These are phyloP conservation scores for Apiospora sp. DNA, from an alignment of 2,329 filamentous ascomycete species.

Conservation along the genomic window DNA sequence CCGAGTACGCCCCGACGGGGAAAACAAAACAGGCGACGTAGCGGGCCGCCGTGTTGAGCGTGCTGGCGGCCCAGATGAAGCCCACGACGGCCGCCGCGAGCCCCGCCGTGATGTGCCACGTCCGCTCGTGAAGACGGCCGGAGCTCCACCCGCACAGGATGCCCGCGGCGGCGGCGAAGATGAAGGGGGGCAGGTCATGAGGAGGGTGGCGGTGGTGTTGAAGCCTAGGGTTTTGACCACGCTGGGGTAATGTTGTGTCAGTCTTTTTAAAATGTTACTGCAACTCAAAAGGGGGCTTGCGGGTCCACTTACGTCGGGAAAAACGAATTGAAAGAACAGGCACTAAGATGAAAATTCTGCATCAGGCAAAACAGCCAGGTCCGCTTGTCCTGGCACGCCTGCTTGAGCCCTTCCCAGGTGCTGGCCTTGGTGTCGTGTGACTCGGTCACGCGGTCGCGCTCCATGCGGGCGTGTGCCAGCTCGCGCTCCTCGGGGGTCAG, in stretches of 20 bases:
- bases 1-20: conserved; percentile 50
- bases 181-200: conserved; percentile 24
- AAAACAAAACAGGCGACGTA: conserved; percentile 53
- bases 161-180: conserved; percentile 13
- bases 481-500: conserved; percentile 55
- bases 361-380: conserved; percentile 62
- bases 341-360: conserved; percentile 63
- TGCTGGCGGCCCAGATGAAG: conserved; percentile 39
- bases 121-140: conserved; percentile 25
- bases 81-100: conserved; percentile 23
- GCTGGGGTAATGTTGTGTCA: background rate
- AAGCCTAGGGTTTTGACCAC: conserved; percentile 25
- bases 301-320: conserved; percentile 44
- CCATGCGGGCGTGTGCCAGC: conserved; percentile 56
- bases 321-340: conserved; percentile 57
- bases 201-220: conserved; percentile 22
- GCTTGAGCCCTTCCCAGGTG: conserved; percentile 56
- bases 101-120: conserved; percentile 18
- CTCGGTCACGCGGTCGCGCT: conserved; percentile 59
- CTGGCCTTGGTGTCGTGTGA: conserved; percentile 45
- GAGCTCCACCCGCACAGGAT: conserved; percentile 22
- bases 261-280: background rate
- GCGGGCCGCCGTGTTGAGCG: conserved; percentile 47
- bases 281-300: background rate
- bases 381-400: conserved; percentile 57